A percentile compares a stretch with the other conserved stretches of the same genome.
These are phyloP conservation scores for Boletus semigastroideus DNA, from an alignment of 1,284 basidiomycete genomes.

Conservation along the genomic window DNA sequence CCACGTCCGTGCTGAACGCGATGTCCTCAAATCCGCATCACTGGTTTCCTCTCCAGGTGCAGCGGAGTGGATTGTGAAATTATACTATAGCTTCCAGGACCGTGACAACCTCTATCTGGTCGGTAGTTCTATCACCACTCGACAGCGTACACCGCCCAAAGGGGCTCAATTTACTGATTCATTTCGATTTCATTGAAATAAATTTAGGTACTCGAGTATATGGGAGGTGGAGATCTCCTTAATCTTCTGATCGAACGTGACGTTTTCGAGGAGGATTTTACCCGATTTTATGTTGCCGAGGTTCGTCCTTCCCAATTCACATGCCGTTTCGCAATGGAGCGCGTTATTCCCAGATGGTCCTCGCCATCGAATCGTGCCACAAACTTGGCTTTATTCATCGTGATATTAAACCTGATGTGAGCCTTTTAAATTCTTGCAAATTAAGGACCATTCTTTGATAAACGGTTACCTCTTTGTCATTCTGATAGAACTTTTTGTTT, in stretches of 20 bases:
- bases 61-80: conserved; percentile 90
- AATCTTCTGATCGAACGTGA: conserved; percentile 94
- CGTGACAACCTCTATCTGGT: conserved; percentile 92
- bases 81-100: conserved; percentile 93
- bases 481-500: conserved; percentile 87
- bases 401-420: conserved; percentile 92
- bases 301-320: conserved; percentile 40
- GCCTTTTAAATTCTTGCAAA: conserved; percentile 36
- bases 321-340: conserved; percentile 18
- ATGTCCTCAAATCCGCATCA: conserved; percentile 81
- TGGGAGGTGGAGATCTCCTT: conserved; percentile 95
- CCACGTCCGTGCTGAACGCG: conserved; percentile 89
- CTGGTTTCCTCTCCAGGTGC: conserved; percentile 66
- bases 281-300: conserved; percentile 94
- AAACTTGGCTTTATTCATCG: conserved; percentile 95
- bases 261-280: conserved; percentile 91
- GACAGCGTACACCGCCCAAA: conserved; percentile 22
- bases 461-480: conserved; percentile 26
- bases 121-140: conserved; percentile 42
- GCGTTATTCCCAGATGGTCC: conserved; percentile 72
- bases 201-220: conserved; percentile 82
- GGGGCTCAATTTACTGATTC: conserved; percentile 35
- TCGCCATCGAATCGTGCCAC: conserved; percentile 95
- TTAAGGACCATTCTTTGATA: conserved; percentile 33
- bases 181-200: conserved; percentile 57